A percentile compares a stretch with the other conserved stretches of the same genome.
Conservation (phyloP, 75 land plant species). For the Selaginella tamariscina region DNA sequence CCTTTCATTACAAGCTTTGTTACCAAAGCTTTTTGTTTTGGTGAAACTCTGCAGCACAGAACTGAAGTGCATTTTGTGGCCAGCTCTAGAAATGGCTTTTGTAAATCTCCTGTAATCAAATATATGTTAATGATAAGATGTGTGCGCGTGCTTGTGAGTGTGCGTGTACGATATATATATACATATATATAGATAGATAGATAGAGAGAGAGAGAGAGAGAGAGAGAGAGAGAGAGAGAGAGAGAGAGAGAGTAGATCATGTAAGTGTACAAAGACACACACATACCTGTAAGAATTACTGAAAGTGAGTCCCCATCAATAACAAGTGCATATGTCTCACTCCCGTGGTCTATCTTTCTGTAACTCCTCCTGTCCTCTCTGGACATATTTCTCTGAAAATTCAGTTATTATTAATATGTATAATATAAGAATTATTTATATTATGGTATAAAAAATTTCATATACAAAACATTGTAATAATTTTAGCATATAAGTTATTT, state of each 20-base stretch:
- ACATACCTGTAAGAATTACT: conserved; percentile 25
- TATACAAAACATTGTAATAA: neutral
- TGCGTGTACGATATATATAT: too few species aligned
- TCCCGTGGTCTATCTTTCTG: neutral
- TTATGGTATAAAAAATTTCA: neutral
- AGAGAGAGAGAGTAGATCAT: too few species aligned
- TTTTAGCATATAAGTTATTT: neutral
- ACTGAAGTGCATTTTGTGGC: conserved; percentile 34
- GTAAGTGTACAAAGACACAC: too few species aligned
- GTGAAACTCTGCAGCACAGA: conserved; percentile 41
- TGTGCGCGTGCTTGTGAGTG: too few species aligned
- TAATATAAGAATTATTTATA: too few species aligned
- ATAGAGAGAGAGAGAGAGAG: too few species aligned
- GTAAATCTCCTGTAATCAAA: too few species aligned
- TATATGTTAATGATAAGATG: too few species aligned
- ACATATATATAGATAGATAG: too few species aligned
- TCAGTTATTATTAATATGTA: too few species aligned
- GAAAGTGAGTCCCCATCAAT: conserved; percentile 38
- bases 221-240: too few species aligned
- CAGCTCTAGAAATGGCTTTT: conserved; percentile 22
- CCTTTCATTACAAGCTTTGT: conserved; percentile 28
- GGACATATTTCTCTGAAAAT: neutral
- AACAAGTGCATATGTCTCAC: conserved; percentile 20
- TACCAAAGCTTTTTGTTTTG: conserved; percentile 33
- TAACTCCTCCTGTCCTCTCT: neutral